A percentile compares a stretch with the other conserved stretches of the same genome.
Conservation (phyloP, 1,284 basidiomycete genomes). For the Malassezia nana region DNA sequence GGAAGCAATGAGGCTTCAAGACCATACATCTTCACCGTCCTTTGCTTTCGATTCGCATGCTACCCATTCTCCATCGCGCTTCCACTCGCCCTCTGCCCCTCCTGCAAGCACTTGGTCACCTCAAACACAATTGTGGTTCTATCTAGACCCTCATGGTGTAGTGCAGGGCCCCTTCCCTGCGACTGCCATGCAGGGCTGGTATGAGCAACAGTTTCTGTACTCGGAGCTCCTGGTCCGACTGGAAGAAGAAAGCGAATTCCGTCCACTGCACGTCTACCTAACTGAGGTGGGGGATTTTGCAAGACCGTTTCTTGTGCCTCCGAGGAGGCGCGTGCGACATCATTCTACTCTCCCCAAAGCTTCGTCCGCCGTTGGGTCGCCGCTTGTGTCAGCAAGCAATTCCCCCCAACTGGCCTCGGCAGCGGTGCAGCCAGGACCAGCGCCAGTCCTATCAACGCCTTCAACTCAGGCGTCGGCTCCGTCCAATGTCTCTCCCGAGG, state of each 20-base stretch:
- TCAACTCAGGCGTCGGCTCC: background rate
- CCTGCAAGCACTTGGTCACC: conserved; percentile 47
- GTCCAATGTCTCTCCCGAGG: conserved; percentile 12
- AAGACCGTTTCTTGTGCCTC: conserved; percentile 48
- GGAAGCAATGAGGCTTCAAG: background rate
- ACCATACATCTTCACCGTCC: background rate
- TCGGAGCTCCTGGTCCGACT: conserved; percentile 74
- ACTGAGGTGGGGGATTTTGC: conserved; percentile 39
- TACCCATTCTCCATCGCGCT: background rate
- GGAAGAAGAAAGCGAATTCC: conserved; percentile 49
- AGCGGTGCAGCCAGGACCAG: conserved; percentile 14
- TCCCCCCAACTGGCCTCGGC: conserved; percentile 7
- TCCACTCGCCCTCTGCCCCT: background rate
- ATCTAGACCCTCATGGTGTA: conserved; percentile 77
- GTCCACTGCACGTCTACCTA: conserved; percentile 47
- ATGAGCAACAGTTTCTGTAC: conserved; percentile 80
- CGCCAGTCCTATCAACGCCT: background rate
- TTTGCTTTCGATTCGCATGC: background rate
- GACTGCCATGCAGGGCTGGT: conserved; percentile 91
- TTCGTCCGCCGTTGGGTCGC: conserved; percentile 15
- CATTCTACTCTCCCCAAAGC: conserved; percentile 12
- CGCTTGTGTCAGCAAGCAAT: conserved; percentile 7
- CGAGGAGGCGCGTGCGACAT: conserved; percentile 13
- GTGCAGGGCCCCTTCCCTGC: conserved; percentile 90
- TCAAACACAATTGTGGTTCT: conserved; percentile 73